phyloP scores from a whole-genome alignment of 2,329 filamentous ascomycete genomes.

The Fusarium xylarioides region DNA sequence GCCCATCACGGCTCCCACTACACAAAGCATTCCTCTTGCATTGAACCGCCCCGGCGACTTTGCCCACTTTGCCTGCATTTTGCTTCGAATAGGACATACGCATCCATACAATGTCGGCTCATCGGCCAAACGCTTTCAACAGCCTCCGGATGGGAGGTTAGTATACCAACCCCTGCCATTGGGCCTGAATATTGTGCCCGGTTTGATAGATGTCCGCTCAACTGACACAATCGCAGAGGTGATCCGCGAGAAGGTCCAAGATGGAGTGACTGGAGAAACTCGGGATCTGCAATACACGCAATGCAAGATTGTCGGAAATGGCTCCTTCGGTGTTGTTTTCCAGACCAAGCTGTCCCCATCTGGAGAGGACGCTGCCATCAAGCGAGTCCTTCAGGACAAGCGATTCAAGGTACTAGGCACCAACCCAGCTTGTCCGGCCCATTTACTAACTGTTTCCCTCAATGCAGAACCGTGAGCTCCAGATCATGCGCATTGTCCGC shows the following conservation, averaged over 20 bases:
- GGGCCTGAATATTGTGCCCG: not conserved
- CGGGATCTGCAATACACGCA: constrained; percentile 98
- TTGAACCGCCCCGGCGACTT: constrained; percentile 35
- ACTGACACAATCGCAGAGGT: constrained; percentile 71
- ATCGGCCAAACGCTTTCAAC: constrained; percentile 88
- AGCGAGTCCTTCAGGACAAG: constrained; percentile 98
- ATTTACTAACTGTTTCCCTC: constrained; percentile 23
- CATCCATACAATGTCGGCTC: constrained; percentile 77
- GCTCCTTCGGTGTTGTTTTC: constrained; percentile 98
- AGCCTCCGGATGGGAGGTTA: constrained; percentile 96
- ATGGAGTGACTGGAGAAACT: constrained; percentile 95
- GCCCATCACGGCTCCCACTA: constrained; percentile 51
- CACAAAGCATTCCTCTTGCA: constrained; percentile 43
- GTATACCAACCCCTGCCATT: constrained; percentile 47
- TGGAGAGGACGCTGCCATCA: constrained; percentile 98
- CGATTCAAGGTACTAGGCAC: constrained; percentile 84
- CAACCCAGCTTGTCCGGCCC: not conserved
- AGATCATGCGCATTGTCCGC: constrained; percentile 99
- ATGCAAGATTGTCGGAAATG: constrained; percentile 99
- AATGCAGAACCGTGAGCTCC: constrained; percentile 91
- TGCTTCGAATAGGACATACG: constrained; percentile 40
- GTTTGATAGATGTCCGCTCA: not conserved
- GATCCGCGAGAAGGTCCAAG: constrained; percentile 98
- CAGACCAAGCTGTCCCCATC: constrained; percentile 99
- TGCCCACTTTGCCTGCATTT: constrained; percentile 41